Conservation (phyloP, 2,329 filamentous ascomycete species). For the Sclerotinia nivalis region DNA sequence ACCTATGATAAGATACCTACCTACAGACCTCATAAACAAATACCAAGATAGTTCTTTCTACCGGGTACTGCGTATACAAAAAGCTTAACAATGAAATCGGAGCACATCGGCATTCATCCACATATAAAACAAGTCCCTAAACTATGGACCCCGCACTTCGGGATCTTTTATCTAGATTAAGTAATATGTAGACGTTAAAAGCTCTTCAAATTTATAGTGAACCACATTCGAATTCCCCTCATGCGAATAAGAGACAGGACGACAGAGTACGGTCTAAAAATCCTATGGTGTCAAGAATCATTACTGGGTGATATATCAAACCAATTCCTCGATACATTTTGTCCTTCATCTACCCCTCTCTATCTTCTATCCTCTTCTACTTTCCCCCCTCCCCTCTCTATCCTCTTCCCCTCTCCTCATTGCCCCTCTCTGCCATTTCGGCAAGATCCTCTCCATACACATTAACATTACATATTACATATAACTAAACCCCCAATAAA, state of each 20-base stretch:
- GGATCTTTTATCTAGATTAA: slow-evolving; percentile 16
- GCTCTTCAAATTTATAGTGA: not conserved
- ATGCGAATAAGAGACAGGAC: too few species aligned
- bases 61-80: not conserved
- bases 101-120: slow-evolving; percentile 3
- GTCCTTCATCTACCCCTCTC: too few species aligned
- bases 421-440: too few species aligned
- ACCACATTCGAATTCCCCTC: not conserved
- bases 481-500: not conserved
- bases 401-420: too few species aligned
- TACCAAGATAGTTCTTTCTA: not conserved
- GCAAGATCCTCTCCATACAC: not conserved
- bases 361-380: not conserved
- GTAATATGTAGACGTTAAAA: not conserved
- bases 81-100: not conserved
- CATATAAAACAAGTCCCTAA: too few species aligned
- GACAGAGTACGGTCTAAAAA: not conserved
- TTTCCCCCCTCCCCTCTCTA: not conserved
- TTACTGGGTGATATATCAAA: too few species aligned
- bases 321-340: not conserved
- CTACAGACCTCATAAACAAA: not conserved
- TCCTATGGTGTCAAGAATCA: not conserved
- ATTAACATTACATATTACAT: too few species aligned
- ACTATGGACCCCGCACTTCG: not conserved
- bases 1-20: not conserved